These are phyloP conservation scores for carrot (Daucus carota) DNA, from an alignment of 129 eudicot genomes.

Conservation along the genomic window DH1_v3.0 NC_030381.2:50397001-50397500, in stretches of 20 bases:
- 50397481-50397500: neutral
- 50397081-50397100: too few species aligned
- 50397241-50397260: conserved; percentile 1
- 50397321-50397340: neutral
- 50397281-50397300: conserved; percentile 3
- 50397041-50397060: too few species aligned
- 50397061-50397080: too few species aligned
- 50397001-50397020: too few species aligned
- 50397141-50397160: neutral
- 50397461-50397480: neutral
- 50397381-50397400: conserved; percentile 10
- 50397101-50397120: too few species aligned
- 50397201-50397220: neutral
- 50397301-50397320: neutral
- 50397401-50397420: neutral
- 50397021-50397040: too few species aligned
- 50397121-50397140: too few species aligned
- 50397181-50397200: neutral
- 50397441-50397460: neutral
- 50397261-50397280: neutral
- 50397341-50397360: neutral
- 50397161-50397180: neutral
- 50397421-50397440: neutral
- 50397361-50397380: conserved; percentile 13
- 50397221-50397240: neutral